These are phyloP conservation scores for Emergomyces orientalis DNA, from an alignment of 2,329 filamentous ascomycete genomes.

Conservation along the genomic window DNA sequence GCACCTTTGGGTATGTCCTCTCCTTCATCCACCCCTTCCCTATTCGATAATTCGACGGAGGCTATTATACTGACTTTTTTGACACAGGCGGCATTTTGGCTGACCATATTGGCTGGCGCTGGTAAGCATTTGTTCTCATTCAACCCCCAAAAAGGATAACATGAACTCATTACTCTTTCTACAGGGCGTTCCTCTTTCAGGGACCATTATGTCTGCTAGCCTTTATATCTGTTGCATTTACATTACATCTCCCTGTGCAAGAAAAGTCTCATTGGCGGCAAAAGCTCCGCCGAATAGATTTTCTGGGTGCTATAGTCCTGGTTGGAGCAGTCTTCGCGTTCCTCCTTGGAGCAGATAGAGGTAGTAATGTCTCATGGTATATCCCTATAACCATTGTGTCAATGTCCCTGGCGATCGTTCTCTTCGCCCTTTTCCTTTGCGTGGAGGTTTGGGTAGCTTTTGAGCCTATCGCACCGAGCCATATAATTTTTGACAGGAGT, in stretches of 20 bases:
- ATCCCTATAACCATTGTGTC: slow-evolving; percentile 49
- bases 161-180: slow-evolving; percentile 8
- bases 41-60: not conserved
- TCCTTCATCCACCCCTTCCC: not conserved
- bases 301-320: slow-evolving; percentile 59
- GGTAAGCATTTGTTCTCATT: slow-evolving; percentile 36
- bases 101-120: slow-evolving; percentile 66
- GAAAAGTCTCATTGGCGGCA: slow-evolving; percentile 54
- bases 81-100: slow-evolving; percentile 52
- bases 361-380: slow-evolving; percentile 62
- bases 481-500: slow-evolving; percentile 58
- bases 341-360: slow-evolving; percentile 61
- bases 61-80: slow-evolving; percentile 13
- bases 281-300: slow-evolving; percentile 62
- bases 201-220: slow-evolving; percentile 59
- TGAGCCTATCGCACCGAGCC: slow-evolving; percentile 65
- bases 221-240: slow-evolving; percentile 53
- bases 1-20: slow-evolving; percentile 50
- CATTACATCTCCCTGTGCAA: slow-evolving; percentile 51
- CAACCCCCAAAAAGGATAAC: slow-evolving; percentile 11
- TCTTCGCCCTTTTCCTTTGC: slow-evolving; percentile 59
- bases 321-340: slow-evolving; percentile 57
- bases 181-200: slow-evolving; percentile 61
- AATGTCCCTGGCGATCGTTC: slow-evolving; percentile 45
- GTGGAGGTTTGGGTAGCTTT: slow-evolving; percentile 59